phyloP scores from a whole-genome alignment of 208 protist species.

The Trichomonas vaginalis region DNA sequence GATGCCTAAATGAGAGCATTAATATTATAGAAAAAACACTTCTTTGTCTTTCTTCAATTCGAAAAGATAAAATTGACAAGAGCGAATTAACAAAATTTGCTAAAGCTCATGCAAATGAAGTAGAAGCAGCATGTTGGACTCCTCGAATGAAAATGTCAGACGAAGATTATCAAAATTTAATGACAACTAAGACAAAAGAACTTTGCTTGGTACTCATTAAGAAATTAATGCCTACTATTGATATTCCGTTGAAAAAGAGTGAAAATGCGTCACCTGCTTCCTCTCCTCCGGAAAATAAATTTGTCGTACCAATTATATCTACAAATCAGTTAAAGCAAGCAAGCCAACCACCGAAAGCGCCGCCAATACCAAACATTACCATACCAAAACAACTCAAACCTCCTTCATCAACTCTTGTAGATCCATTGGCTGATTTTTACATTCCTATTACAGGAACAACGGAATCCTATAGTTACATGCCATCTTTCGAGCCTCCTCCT shows the following conservation, averaged over 20 bases:
- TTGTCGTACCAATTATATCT: background rate
- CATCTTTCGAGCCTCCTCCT: background rate
- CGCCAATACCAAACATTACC: background rate
- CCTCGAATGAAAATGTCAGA: background rate
- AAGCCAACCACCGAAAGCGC: too few species aligned
- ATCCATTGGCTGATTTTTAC: background rate
- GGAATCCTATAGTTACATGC: background rate
- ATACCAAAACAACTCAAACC: background rate
- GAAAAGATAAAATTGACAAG: background rate
- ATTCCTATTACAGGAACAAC: background rate
- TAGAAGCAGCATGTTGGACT: background rate
- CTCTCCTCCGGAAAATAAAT: background rate
- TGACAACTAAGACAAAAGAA: background rate
- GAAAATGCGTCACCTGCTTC: background rate
- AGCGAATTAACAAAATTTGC: background rate
- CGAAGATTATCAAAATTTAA: background rate
- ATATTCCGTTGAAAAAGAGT: background rate
- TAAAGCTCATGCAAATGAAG: background rate
- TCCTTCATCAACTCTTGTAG: background rate
- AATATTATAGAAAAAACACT: background rate
- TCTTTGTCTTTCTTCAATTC: background rate
- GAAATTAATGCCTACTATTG: background rate
- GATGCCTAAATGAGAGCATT: background rate
- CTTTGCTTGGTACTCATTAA: background rate
- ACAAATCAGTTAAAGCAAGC: background rate